Evolutionary conservation across 805 yeast species (phyloP).

Genomic region (Wickerhamomyces rabaulensis): DNA sequence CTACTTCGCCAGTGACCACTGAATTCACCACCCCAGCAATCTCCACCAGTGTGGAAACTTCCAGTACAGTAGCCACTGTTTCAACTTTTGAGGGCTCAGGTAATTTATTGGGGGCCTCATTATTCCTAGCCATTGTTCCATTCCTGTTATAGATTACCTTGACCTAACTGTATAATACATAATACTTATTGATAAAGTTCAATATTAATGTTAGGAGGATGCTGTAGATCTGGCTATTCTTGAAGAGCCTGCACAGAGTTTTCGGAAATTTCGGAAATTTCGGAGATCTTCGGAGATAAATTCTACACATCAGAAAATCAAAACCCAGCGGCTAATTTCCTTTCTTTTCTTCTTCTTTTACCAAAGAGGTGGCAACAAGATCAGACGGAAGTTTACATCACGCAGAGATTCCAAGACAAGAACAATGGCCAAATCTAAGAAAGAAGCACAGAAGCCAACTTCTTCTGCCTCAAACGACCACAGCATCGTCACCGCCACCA

Average conservation of each 20-base stretch:
- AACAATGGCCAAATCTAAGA: neutral
- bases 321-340: neutral
- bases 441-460: neutral
- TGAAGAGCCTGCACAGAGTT: no score
- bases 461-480: conserved; percentile 1
- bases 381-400: no score
- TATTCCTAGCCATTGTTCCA: neutral
- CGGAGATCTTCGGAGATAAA: no score
- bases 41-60: neutral
- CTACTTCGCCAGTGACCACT: neutral
- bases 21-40: neutral
- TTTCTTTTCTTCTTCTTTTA: no score
- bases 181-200: no score
- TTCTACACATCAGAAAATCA: no score
- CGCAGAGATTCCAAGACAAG: neutral
- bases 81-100: neutral
- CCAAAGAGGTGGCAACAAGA: neutral
- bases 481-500: conserved; percentile 4
- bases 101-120: neutral
- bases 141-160: neutral
- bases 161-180: no score
- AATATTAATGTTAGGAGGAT: no score
- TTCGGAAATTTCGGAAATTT: no score
- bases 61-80: neutral
- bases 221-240: no score